Evolutionary conservation across 768 basidiomycete species (phyloP), one percentile per base, ranked within the genome.

Genomic region (Lactarius akahatsu): DNA sequence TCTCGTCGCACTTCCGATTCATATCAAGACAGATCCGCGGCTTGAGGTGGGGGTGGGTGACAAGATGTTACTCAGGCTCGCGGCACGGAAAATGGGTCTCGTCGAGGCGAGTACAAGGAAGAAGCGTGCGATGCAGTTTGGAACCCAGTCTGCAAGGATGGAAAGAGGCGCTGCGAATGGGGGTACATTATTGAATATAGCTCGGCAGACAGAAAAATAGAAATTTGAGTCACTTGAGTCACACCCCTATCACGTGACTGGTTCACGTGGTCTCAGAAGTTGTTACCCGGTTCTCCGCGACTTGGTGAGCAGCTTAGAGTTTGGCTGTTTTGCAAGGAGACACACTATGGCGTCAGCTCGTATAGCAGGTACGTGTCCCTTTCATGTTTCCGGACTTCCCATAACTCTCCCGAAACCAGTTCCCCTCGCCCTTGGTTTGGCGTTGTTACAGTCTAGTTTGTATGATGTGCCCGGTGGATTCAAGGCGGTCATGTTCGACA

Each of bases 71-170:
- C 73, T 98, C 61, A 79, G 96, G 62, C 74, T 90, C 34, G 87
- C 89, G 2, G 86, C 90, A 41, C 77, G 79, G 68, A 85, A 85
- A 69, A 72, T 94, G n/a, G 95, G 96, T 0, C 79, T 98, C 52
- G 76, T 83, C 2, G 85, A 87, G 69, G 92, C 93, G 6, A 90
- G 90, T 68, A 65, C 71, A 61, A 80, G 92, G 69, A 94, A 90
- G 75, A 99, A 99, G 78, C 76, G 91, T 65, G 97, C 97, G 16
- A 97, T 98, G 91, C 97, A 98, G 73, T 99, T 99, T 78, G 96
- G 96, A 20, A 91, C 85, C 72, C 86, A 88, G 76, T 91, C 92
- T 36, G 92, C 92, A 20, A 79, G 91, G 65, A 93, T 94, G 92
- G 86, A 88, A 65, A 75, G 73, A 20, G 87, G 85, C 3, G 84